Conservation (phyloP, 1,139 yeast genomes). For the Kodamaea sp. region DNA sequence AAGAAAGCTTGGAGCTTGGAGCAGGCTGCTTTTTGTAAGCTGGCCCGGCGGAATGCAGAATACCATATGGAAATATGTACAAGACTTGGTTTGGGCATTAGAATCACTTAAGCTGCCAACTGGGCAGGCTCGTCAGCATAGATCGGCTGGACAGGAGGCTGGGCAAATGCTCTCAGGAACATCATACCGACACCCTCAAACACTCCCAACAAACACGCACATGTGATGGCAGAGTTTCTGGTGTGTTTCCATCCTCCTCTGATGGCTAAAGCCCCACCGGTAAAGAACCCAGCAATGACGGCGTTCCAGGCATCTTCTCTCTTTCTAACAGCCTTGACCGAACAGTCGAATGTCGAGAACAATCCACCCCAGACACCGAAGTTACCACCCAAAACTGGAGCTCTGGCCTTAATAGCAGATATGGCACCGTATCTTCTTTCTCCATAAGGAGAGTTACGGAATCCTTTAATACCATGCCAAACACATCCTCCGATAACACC, state of each 20-base stretch:
- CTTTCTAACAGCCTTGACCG: constrained; percentile 91
- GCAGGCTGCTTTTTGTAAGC: too few relatives aligned
- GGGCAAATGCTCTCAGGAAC: constrained; percentile 89
- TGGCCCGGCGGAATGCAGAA: too few relatives aligned
- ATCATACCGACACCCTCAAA: constrained; percentile 98
- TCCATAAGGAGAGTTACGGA: constrained; percentile 96
- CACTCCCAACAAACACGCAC: constrained; percentile 95
- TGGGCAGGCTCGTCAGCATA: constrained; percentile 62
- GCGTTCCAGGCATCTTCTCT: constrained; percentile 99
- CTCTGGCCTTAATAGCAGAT: constrained; percentile 90
- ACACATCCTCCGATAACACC: constrained; percentile 97
- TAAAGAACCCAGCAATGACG: constrained; percentile 95
- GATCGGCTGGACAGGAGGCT: constrained; percentile 80
- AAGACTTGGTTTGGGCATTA: constrained; percentile 1
- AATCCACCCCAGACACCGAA: constrained; percentile 99
- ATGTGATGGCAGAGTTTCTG: constrained; percentile 93
- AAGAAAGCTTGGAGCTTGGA: too few relatives aligned
- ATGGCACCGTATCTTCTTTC: constrained; percentile 91
- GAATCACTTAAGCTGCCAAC: constrained; percentile 41
- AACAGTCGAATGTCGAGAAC: constrained; percentile 93
- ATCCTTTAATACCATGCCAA: constrained; percentile 99
- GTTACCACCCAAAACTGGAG: constrained; percentile 98
- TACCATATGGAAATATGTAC: constrained; percentile 1
- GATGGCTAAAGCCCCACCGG: constrained; percentile 96
- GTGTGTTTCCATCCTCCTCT: constrained; percentile 99